phyloP scores from a whole-genome alignment of 2,329 filamentous ascomycete genomes.

The Fusarium lyarnte region DNA sequence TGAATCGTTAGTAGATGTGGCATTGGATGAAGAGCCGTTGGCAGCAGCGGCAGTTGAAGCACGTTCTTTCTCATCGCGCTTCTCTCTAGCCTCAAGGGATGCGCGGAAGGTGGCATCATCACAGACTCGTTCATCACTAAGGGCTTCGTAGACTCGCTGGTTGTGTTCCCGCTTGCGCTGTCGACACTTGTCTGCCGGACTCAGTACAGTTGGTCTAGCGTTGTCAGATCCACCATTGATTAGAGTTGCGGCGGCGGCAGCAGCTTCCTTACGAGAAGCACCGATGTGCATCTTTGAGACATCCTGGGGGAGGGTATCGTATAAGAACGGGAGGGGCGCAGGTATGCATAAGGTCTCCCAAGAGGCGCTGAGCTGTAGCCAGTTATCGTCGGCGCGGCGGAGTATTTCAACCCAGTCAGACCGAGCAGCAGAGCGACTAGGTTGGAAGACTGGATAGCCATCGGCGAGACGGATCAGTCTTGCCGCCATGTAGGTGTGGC shows the following conservation, averaged over 20 bases:
- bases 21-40: not conserved
- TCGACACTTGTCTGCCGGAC: constrained; percentile 61
- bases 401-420: constrained; percentile 85
- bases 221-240: constrained; percentile 30
- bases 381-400: constrained; percentile 71
- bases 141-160: constrained; percentile 72
- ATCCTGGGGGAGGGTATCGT: constrained; percentile 4
- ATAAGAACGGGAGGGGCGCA: constrained; percentile 58
- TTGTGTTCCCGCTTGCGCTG: constrained; percentile 70
- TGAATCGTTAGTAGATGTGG: not conserved
- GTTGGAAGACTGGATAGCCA: constrained; percentile 83
- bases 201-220: constrained; percentile 41
- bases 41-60: not conserved
- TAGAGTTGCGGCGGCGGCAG: constrained; percentile 38
- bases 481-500: constrained; percentile 84
- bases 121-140: constrained; percentile 73
- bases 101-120: constrained; percentile 73
- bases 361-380: constrained; percentile 69
- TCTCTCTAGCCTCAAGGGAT: constrained; percentile 69
- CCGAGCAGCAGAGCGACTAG: constrained; percentile 74
- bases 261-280: constrained; percentile 5
- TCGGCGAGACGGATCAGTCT: constrained; percentile 78
- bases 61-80: constrained; percentile 59
- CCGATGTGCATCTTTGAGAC: not conserved
- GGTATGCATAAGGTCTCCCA: constrained; percentile 79